These are phyloP conservation scores for Cystobasidiopsis lactophilus DNA, from an alignment of 768 basidiomycete genomes.

Conservation along the genomic window DNA sequence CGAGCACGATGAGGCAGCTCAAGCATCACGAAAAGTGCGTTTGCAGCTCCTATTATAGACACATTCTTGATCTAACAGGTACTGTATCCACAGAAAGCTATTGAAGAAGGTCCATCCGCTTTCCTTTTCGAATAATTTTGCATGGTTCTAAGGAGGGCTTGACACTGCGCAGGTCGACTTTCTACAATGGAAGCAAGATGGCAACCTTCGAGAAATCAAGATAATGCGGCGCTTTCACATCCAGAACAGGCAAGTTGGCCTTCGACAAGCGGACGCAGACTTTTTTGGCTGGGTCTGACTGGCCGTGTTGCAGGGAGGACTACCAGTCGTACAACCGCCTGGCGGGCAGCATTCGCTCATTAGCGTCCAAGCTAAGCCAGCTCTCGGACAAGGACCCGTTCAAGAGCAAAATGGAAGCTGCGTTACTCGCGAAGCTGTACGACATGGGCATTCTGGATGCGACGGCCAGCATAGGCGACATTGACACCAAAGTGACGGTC, in stretches of 20 bases:
- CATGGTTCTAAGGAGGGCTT: conserved; percentile 29
- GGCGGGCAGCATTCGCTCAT: conserved; percentile 60
- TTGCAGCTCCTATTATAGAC: background rate
- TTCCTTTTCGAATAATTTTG: background rate
- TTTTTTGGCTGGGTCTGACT: background rate
- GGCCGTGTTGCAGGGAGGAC: conserved; percentile 12
- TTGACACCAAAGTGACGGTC: conserved; percentile 85
- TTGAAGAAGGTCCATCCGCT: conserved; percentile 12
- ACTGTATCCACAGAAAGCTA: conserved; percentile 6
- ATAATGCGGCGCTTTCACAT: conserved; percentile 91
- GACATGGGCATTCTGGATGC: conserved; percentile 85
- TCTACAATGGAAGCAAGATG: conserved; percentile 94
- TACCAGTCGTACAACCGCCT: conserved; percentile 70
- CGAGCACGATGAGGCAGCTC: conserved; percentile 48
- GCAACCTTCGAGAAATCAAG: conserved; percentile 66
- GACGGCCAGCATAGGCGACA: conserved; percentile 68
- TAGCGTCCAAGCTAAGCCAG: conserved; percentile 65
- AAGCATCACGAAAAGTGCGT: conserved; percentile 81
- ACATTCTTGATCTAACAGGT: background rate
- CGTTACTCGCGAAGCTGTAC: conserved; percentile 81
- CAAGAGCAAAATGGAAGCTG: conserved; percentile 57
- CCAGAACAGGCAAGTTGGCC: conserved; percentile 80
- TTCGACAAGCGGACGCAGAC: conserved; percentile 19
- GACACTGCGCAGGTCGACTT: conserved; percentile 98
- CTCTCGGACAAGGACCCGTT: conserved; percentile 72